Evolutionary conservation across 2,329 filamentous ascomycete genomes (phyloP), one percentile per base, ranked within the genome.

Genomic region (Huntiella abstrusa): DNA sequence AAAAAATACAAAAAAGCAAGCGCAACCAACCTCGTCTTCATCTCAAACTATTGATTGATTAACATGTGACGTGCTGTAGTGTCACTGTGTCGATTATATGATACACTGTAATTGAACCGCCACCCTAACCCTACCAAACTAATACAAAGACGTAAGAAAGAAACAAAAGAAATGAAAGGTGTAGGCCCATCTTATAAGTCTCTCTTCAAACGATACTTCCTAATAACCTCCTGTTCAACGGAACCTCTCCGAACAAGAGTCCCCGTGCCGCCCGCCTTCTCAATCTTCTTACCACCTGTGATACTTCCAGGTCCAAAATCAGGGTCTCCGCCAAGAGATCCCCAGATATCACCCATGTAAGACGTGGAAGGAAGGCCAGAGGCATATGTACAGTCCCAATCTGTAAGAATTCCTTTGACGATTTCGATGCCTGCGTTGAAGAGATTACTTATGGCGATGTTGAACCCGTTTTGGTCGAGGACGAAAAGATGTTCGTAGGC

Each of bases 261-360:
- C 2, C 48, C 48, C 4, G 48, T 43, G 6, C 38, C 19, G 2
- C 48, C 43, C 3, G 13, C 40, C 19, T 58, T 50, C 2, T 53
- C 50, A 19, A 65, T 55, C 3, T 54, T 56, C 22, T 54, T 49
- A 3, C 64, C 64, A 11, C 57, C 53, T 0, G 64, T 68, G 33
- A 64, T 53, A 49, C 64, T 69, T 1, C 69, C 70, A 0, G 68
- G 67, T 0, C 78, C 78, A 58, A 81, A 83, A 55, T 80, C 74
- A 0, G 78, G 77, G 36, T 60, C 57, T 1, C 77, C 78, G 1
- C 77, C 78, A 3, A 84, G 60, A 7, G 71, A 77, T 11, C 77
- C 80, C 52, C 83, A 77, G 46, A 84, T 77, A 55, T 83, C 78
- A 4, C 79, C 79, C 34, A 83, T 61, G 54, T 84, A 84, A 54